Evolutionary conservation across 805 yeast species (phyloP).

Genomic region (Naumovozyma baii): DNA sequence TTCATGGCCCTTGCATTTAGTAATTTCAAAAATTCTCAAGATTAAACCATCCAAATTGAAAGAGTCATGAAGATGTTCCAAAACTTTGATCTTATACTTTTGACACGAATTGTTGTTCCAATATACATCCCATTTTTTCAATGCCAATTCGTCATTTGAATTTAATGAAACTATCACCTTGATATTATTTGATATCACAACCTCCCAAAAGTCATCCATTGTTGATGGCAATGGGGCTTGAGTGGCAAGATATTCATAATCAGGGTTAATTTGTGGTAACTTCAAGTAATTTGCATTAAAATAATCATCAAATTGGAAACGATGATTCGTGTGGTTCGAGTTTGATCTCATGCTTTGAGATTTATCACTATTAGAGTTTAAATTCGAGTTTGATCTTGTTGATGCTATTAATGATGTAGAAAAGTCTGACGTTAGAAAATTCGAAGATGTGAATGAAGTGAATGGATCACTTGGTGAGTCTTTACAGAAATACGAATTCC

Average conservation of each 20-base stretch:
- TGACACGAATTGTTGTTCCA: slow-evolving; percentile 44
- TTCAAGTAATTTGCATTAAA: slow-evolving; percentile 77
- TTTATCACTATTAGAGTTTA: background rate
- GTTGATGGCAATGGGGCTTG: slow-evolving; percentile 83
- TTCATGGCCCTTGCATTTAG: slow-evolving; percentile 7
- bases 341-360: background rate
- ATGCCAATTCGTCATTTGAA: slow-evolving; percentile 60
- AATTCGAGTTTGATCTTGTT: background rate
- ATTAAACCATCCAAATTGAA: slow-evolving; percentile 27
- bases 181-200: slow-evolving; percentile 52
- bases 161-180: slow-evolving; percentile 73
- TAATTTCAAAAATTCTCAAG: slow-evolving; percentile 25
- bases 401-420: background rate
- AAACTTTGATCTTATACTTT: slow-evolving; percentile 29
- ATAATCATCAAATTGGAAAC: slow-evolving; percentile 40
- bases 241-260: slow-evolving; percentile 59
- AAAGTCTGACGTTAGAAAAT: background rate
- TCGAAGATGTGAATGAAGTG: background rate
- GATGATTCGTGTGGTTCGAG: background rate
- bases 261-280: slow-evolving; percentile 32
- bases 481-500: slow-evolving; percentile 3
- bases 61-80: slow-evolving; percentile 24
- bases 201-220: slow-evolving; percentile 83
- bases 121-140: slow-evolving; percentile 72
- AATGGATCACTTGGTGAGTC: background rate